phyloP scores from a whole-genome alignment of 306 rosid genomes.

The Alnus glutinosa region DNA sequence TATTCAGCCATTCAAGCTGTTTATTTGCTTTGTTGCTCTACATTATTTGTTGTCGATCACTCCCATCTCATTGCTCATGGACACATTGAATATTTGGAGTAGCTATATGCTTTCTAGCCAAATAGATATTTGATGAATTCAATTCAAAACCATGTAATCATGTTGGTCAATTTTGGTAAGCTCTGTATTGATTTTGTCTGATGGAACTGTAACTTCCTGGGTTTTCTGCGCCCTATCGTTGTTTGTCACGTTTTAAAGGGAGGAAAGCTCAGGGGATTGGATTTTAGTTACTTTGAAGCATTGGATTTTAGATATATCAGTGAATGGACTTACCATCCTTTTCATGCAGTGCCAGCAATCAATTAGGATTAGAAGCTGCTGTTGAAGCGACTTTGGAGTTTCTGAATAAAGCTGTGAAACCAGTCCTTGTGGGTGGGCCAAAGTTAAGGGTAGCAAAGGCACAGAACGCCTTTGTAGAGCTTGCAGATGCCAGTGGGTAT shows the following conservation, averaged over 20 bases:
- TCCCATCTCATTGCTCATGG: not conserved
- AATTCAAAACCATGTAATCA: not conserved
- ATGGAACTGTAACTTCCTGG: not conserved
- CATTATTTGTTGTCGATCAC: not conserved
- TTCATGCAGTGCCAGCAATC: constrained; percentile 61
- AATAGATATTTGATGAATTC: not conserved
- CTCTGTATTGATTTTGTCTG: not conserved
- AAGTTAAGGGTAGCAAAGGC: constrained; percentile 73
- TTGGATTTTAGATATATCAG: not conserved
- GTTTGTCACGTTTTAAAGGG: not conserved
- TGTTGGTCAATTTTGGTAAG: not conserved
- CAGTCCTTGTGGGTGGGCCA: constrained; percentile 80
- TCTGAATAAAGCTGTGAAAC: constrained; percentile 79
- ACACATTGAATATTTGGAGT: not conserved
- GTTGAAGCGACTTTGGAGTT: constrained; percentile 80
- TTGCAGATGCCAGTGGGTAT: constrained; percentile 77
- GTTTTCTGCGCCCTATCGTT: not conserved
- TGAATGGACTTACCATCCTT: not conserved
- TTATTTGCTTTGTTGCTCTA: too few species aligned
- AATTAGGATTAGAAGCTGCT: constrained; percentile 75
- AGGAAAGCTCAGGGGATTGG: too few species aligned
- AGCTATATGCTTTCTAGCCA: not conserved
- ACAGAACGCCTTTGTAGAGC: constrained; percentile 62
- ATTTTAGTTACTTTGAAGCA: not conserved
- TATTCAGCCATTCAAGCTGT: not conserved